These are phyloP conservation scores for Phytopythium litorale DNA, from an alignment of 352 stramenopile genomes.

Conservation along the genomic window DNA sequence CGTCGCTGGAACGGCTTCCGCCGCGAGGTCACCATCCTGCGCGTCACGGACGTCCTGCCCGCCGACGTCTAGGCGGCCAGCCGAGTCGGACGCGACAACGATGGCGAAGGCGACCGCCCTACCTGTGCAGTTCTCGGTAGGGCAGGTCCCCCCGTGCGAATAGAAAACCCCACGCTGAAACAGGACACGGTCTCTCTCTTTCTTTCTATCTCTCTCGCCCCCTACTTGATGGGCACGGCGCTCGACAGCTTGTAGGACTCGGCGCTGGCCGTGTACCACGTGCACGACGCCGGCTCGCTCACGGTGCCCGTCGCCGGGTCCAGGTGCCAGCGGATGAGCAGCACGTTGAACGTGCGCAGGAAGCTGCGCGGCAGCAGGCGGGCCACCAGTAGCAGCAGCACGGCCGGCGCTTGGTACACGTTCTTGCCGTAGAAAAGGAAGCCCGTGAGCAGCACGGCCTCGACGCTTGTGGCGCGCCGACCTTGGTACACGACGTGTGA, in stretches of 20 bases:
- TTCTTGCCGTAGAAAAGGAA: slow-evolving; percentile 19
- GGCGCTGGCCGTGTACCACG: slow-evolving; percentile 24
- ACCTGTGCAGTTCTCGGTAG: background rate
- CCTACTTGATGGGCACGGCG: slow-evolving; percentile 9
- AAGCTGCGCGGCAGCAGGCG: slow-evolving; percentile 19
- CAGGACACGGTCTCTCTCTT: background rate
- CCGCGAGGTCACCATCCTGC: slow-evolving; percentile 80
- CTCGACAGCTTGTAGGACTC: slow-evolving; percentile 29
- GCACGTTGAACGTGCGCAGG: slow-evolving; percentile 26
- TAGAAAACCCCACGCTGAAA: background rate
- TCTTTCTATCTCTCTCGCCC: too few relatives aligned
- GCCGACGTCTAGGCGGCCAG: slow-evolving; percentile 27
- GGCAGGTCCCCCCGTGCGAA: background rate
- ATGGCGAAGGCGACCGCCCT: background rate
- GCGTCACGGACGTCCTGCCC: slow-evolving; percentile 76
- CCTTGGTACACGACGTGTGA: slow-evolving; percentile 9
- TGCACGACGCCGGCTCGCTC: slow-evolving; percentile 17
- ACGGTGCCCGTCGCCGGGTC: slow-evolving; percentile 16
- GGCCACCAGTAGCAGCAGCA: slow-evolving; percentile 18
- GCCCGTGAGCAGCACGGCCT: slow-evolving; percentile 16
- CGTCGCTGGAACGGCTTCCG: slow-evolving; percentile 86
- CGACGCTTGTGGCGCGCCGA: slow-evolving; percentile 12
- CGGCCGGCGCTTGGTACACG: slow-evolving; percentile 15
- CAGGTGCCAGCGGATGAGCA: slow-evolving; percentile 22
- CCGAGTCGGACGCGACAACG: too few relatives aligned